A percentile compares a stretch with the other conserved stretches of the same genome.
These are phyloP conservation scores for Sanghuangporus sanghuang DNA, from an alignment of 1,284 basidiomycete species.

Conservation along the genomic window DNA sequence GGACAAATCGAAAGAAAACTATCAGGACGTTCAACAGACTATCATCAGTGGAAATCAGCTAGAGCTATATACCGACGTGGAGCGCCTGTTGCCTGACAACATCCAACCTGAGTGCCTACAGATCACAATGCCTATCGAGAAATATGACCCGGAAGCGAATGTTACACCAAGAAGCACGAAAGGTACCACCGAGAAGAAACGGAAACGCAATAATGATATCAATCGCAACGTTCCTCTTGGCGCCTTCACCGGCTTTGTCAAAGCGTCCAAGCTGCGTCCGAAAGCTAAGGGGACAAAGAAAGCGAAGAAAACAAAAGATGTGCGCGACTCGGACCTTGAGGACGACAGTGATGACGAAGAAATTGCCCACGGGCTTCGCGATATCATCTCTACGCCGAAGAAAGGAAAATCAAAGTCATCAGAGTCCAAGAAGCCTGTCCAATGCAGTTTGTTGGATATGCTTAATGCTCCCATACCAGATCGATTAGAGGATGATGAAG, in stretches of 20 bases:
- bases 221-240: constrained; percentile 62
- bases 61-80: constrained; percentile 90
- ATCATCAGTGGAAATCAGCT: constrained; percentile 84
- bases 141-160: constrained; percentile 41
- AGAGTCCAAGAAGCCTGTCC: constrained; percentile 27
- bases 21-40: constrained; percentile 85
- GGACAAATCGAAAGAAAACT: constrained; percentile 84
- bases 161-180: constrained; percentile 22
- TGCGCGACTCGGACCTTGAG: constrained; percentile 40
- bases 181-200: constrained; percentile 45
- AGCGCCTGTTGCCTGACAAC: constrained; percentile 78
- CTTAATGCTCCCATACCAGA: constrained; percentile 19
- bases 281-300: constrained; percentile 42
- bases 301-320: constrained; percentile 21
- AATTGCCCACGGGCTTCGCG: constrained; percentile 44
- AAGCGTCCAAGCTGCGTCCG: constrained; percentile 48
- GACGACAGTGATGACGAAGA: constrained; percentile 60
- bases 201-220: constrained; percentile 64
- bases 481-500: constrained; percentile 45
- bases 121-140: constrained; percentile 75
- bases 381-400: constrained; percentile 28
- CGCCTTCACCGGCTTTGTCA: constrained; percentile 58
- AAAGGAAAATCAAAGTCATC: constrained; percentile 29
- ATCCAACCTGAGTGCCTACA: constrained; percentile 76
- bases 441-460: constrained; percentile 1